Evolutionary conservation across 2,329 filamentous ascomycete genomes (phyloP), one percentile per base, ranked within the genome.

Genomic region (Paecilomyces dactylethromorphus): DNA sequence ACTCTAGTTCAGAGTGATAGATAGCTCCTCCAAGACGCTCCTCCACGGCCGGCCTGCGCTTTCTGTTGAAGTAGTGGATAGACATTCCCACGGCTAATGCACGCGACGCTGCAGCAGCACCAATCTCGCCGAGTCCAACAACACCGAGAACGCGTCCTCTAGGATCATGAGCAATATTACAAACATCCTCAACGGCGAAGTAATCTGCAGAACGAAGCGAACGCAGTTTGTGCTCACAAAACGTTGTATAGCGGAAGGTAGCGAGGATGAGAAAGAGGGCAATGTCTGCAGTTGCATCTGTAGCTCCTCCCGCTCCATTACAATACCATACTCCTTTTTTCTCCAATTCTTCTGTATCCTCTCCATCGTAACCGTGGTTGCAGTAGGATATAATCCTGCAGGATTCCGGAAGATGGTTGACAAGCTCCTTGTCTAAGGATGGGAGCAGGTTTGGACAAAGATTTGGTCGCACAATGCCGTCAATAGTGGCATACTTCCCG

Each of bases 211-310:
- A 56, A 18, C 62, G 57, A 5, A 50, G 51, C 11, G 54, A 58
- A 1, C 59, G 60, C 26, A 62, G 32, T 11, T 53, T 55, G 15
- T 59, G 39, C 45, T 64, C 62, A 24, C 59, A 62, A 33, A 58
- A 61, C 4, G 24, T 61, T 3, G 59, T 62, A 10, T 59, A 55
- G 8, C 62, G 57, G 18, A 62, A 64, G 2, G 59, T 54, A 11
- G 62, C 60, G 10, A 64, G 55, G 32, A 64, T 60, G 11, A 64
- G 56, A 45, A 62, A 62, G 31, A 62, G 24, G 8, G 62, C 62
- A 21, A 57, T 56, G 45, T 64, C 62, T 3, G 60, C 62, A 2
- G 62, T 62, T 4, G 60, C 62, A 35, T 64, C 62, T 32, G 59
- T 61, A 11, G 59, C 60, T 1, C 22, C 60, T 24, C 60, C 60